Evolutionary conservation across 805 yeast species (phyloP), one percentile per base, ranked within the genome.

Genomic region (Grigorovia yakushimaensis): DNA sequence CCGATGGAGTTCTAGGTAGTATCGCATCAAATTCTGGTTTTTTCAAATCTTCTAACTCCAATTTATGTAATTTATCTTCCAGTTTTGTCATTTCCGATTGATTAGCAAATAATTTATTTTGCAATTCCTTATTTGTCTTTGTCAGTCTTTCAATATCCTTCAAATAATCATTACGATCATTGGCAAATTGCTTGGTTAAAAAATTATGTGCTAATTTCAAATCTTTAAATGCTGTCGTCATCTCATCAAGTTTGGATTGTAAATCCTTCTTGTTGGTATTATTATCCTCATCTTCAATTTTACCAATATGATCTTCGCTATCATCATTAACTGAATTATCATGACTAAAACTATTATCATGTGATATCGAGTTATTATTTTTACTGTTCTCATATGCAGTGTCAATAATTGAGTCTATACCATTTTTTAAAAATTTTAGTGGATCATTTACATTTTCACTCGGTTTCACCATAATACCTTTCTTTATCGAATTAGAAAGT

Each of bases 141-240:
- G 81, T 70, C 52, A 79, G 67, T 41, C 74, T 74, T 53, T 75
- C 79, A 43, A 81, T 72, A 2, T 76, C 67, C 49, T 73, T 73
- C 45, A 70, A 61, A 47, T 81, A 77, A 50, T 74, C 76, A 15
- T 73, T 73, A 47, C 84, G 71, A 47, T 84, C 84, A 50, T 79
- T 77, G 52, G 81, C 84, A 55, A 74, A 84, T 54, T 82, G 85
- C 57, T 79, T 78, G 2, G 82, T 73, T 47, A 84, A 66, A 57
- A 81, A 84, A 50, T 73, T 79, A 61, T 83, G 88, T 2, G 88
- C 83, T 58, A 84, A 76, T 53, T 82, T 80, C 45, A 84, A 68
- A 59, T 84, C 93, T 47, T 72, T 74, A 44, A 84, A 66, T 0
- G 88, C 88, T 0, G 83, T 77, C 52, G 72, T 73, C 55, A 76